phyloP scores from a whole-genome alignment of 106 monocot species.

The Platanthera guangdongensis region DNA sequence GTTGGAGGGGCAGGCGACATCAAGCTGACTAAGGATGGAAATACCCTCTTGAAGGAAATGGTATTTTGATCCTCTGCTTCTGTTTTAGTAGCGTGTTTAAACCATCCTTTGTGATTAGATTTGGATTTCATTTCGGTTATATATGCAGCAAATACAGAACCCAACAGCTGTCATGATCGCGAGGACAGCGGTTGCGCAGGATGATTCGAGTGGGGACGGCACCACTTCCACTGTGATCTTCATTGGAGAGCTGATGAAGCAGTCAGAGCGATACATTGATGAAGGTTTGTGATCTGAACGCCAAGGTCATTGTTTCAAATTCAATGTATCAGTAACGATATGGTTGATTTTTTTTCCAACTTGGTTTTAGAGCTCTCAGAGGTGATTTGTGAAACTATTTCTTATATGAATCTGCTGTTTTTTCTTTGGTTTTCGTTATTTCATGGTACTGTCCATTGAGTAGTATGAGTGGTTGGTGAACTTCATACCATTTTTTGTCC shows the following conservation, averaged over 20 bases:
- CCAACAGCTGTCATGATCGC: constrained; percentile 97
- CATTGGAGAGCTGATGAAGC: constrained; percentile 98
- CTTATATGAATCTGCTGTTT: too few species aligned
- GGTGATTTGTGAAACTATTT: too few species aligned
- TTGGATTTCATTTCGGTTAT: neutral
- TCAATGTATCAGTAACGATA: neutral
- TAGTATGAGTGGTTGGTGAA: too few species aligned
- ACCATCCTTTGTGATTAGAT: neutral
- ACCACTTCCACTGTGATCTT: constrained; percentile 90
- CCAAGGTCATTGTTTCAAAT: neutral
- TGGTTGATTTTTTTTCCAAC: neutral
- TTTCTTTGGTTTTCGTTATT: too few species aligned
- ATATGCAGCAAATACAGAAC: constrained; percentile 80
- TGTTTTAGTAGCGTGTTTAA: neutral
- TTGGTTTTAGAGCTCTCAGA: neutral
- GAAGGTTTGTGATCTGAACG: constrained; percentile 43
- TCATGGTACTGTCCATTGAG: too few species aligned
- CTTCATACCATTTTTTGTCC: too few species aligned
- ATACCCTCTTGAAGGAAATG: constrained; percentile 95
- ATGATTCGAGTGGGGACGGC: constrained; percentile 81
- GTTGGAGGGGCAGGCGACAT: constrained; percentile 90
- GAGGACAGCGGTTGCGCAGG: constrained; percentile 86
- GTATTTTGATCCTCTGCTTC: constrained; percentile 16
- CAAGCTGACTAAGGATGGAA: constrained; percentile 91
- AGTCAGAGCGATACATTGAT: constrained; percentile 83